These are phyloP conservation scores for Stramenopiles sp. DNA, from an alignment of 352 stramenopile genomes.

Conservation along the genomic window DNA sequence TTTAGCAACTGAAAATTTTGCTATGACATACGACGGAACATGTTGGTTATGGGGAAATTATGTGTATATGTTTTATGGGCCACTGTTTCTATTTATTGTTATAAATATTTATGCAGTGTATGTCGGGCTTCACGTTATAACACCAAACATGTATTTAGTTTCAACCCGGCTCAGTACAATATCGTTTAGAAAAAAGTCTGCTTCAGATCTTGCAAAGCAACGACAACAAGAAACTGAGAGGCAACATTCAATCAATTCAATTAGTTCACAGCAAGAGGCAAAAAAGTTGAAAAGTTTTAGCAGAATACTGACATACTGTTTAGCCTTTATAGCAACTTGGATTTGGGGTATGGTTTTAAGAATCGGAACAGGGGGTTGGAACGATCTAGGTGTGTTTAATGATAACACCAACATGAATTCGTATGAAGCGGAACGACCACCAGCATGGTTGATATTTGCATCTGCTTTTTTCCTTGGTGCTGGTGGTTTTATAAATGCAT, in stretches of 20 bases:
- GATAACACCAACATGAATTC: neutral
- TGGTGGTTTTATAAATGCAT: neutral
- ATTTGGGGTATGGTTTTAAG: neutral
- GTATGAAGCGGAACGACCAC: neutral
- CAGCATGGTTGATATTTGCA: neutral
- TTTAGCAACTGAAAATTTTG: neutral
- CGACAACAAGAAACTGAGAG: too few relatives aligned
- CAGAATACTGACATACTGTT: neutral
- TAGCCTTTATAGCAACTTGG: constrained; percentile 1
- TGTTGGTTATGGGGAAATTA: neutral
- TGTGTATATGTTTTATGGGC: neutral
- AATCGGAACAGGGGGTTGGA: neutral
- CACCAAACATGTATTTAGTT: neutral
- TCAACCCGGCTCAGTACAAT: neutral
- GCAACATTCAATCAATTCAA: too few relatives aligned
- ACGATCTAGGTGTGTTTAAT: neutral
- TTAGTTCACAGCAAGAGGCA: neutral
- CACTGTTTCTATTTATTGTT: neutral
- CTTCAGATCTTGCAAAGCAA: too few relatives aligned
- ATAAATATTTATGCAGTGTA: neutral
- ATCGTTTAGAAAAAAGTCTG: too few relatives aligned
- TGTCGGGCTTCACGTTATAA: neutral
- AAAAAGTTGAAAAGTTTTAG: neutral
- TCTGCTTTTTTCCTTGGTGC: neutral
- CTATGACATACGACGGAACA: neutral